These are phyloP conservation scores for Ceratobasidium sp. DNA, from an alignment of 1,284 basidiomycete species.

Conservation along the genomic window DNA sequence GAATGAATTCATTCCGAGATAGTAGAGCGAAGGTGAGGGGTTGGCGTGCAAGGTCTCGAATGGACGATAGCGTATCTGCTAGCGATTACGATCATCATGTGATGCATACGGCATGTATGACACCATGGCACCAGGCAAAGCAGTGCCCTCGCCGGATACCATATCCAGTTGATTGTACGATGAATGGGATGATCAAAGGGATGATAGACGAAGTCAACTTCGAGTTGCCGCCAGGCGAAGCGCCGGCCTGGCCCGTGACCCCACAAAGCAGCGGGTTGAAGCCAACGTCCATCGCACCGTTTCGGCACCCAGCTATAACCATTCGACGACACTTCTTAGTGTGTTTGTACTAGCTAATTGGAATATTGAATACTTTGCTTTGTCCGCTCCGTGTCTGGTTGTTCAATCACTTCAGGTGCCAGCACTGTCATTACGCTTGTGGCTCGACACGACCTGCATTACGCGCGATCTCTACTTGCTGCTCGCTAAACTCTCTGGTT, in stretches of 20 bases:
- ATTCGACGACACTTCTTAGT: no score
- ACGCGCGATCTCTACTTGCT: no score
- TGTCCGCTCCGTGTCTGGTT: no score
- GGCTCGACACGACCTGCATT: no score
- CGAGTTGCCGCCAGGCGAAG: not conserved
- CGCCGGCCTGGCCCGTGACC: not conserved
- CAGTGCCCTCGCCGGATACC: not conserved
- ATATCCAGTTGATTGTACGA: slow-evolving; percentile 14
- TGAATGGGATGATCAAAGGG: no score
- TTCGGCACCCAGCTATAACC: no score
- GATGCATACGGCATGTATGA: slow-evolving; percentile 28
- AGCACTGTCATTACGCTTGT: no score
- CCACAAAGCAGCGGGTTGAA: no score
- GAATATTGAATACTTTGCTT: no score
- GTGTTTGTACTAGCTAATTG: no score
- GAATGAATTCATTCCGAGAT: slow-evolving; percentile 2
- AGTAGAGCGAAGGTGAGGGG: not conserved
- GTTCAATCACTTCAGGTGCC: no score
- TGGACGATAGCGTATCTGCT: not conserved
- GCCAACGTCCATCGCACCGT: not conserved
- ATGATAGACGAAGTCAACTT: not conserved
- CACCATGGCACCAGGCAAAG: not conserved
- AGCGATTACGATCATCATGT: slow-evolving; percentile 22
- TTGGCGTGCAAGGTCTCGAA: not conserved
- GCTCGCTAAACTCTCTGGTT: no score